phyloP scores from a whole-genome alignment of 1,139 yeast species.

The Saccharomyces hybrid region DNA sequence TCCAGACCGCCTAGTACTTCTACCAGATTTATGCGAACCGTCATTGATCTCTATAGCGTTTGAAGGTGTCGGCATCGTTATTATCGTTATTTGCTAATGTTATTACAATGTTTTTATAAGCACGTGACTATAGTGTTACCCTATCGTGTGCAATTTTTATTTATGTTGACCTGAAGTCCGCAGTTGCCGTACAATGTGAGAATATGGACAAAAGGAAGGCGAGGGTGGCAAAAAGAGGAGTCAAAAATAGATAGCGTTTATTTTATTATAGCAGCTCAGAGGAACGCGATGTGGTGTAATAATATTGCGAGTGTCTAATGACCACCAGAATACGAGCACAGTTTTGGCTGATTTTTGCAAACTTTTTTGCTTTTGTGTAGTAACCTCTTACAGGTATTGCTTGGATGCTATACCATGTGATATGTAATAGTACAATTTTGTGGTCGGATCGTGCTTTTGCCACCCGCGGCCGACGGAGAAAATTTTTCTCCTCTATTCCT shows the following conservation, averaged over 20 bases:
- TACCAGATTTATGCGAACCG: background rate
- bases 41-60: background rate
- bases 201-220: background rate
- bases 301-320: background rate
- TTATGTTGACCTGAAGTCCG: background rate
- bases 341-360: background rate
- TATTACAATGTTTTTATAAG: background rate
- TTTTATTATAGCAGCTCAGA: background rate
- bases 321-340: background rate
- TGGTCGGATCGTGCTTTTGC: background rate
- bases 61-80: background rate
- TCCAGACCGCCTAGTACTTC: background rate
- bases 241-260: background rate
- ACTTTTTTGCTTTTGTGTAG: background rate
- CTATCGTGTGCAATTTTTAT: background rate
- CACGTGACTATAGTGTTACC: background rate
- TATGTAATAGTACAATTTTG: background rate
- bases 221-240: conserved; percentile 1
- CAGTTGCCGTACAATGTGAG: background rate
- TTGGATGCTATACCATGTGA: background rate
- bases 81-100: background rate
- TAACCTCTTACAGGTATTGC: background rate
- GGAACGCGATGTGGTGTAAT: background rate
- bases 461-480: conserved; percentile 2
- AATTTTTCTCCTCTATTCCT: background rate